Base-by-base conservation (phyloP, 2,329 filamentous ascomycete genomes). In the Colletotrichum neosansevieriae region DNA sequence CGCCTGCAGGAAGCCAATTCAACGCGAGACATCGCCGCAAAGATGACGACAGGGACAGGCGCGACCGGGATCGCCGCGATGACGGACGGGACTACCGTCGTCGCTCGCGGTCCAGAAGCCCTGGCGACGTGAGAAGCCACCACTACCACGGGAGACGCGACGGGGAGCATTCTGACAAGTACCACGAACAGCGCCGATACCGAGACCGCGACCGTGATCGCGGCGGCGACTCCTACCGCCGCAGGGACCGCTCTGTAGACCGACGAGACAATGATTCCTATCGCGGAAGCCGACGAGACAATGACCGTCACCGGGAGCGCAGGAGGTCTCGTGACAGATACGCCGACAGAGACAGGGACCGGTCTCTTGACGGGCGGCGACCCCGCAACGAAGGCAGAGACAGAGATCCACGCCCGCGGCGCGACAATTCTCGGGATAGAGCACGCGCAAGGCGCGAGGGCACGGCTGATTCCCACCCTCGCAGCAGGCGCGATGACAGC, bases 1-100 rank as follows among this genome's bases (percentile, higher is more conserved):
- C 91, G 90, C 92, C 92, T 91, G 90, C 91, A 94, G 92, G 92
- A 89, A 94, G 92, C 86, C 90, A 92, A 79, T 86, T 88, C 81
- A 90, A 89, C 81, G 89, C 90, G 77, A 90, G 89, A 83, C 91
- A 89, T 83, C 88, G 82, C 76, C 86, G 86, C 75, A 87, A 89
- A 80, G 85, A 87, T 81, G 86, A 87, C 79, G 83, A 82, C 74
- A 88, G 89, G 79, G 83, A 82, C 74, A 88, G 89, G 79, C 87
- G 80, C 79, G 85, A 80, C 71, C 81, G 84, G 75, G 83, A 85
- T 73, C 84, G 84, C 71, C 81, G 83, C 70, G 82, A 84, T 75
- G 81, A 82, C 72, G 80, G 82, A 65, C 81, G 83, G 76, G 84
- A 86, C 73, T 76, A 81, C 75, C 85, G 86, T 70, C 85, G 87